Percentiles rank a stretch among this genome's conserved stretches.
phyloP scores from a whole-genome alignment of 441 rosid species.

The Populus hybrid region DNA sequence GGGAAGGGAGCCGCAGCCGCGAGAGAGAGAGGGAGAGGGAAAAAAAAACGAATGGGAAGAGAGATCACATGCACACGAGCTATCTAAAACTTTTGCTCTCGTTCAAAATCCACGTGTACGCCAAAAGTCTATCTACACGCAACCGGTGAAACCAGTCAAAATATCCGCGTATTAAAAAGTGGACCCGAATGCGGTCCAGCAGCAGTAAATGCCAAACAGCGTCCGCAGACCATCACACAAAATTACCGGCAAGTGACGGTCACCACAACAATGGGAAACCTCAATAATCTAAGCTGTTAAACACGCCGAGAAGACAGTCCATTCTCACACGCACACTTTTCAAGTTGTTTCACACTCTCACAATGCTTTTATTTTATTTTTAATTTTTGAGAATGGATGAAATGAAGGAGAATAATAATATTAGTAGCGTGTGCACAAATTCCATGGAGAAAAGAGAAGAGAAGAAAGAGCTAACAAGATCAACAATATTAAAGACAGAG shows the following conservation, averaged over 20 bases:
- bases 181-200: conserved; percentile 31
- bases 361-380: conserved; percentile 8
- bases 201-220: conserved; percentile 55
- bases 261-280: conserved; percentile 49
- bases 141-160: conserved; percentile 54
- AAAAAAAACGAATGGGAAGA: neutral
- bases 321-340: conserved; percentile 39
- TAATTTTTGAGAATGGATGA: neutral
- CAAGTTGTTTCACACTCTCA: conserved; percentile 15
- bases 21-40: conserved; percentile 19
- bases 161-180: conserved; percentile 37
- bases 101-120: conserved; percentile 9
- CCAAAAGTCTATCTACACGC: neutral
- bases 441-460: conserved; percentile 47
- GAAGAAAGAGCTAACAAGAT: neutral
- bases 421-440: conserved; percentile 11
- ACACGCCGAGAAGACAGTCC: conserved; percentile 45
- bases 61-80: conserved; percentile 32
- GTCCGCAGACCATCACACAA: conserved; percentile 28
- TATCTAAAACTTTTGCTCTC: neutral
- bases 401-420: neutral
- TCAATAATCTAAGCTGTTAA: conserved; percentile 60
- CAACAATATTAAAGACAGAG: neutral
- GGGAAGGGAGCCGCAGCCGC: conserved; percentile 13
- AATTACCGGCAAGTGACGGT: conserved; percentile 66